These are phyloP conservation scores for Exutisphaerella laricina DNA, from an alignment of 2,329 filamentous ascomycete genomes.

Conservation along the genomic window DNA sequence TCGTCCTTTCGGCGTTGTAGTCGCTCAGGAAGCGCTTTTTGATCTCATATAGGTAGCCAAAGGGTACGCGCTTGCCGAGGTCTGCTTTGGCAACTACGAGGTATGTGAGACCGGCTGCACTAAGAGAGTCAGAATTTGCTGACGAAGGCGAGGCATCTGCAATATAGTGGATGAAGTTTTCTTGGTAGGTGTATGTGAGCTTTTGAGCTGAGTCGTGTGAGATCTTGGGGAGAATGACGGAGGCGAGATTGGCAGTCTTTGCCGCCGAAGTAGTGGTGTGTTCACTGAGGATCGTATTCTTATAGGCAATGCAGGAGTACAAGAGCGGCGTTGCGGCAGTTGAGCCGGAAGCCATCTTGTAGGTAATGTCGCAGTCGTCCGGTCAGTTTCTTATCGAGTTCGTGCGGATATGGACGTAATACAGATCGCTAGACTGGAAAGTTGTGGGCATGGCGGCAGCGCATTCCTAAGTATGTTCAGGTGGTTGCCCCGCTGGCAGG, in stretches of 20 bases:
- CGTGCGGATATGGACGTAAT: no score
- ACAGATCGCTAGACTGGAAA: no score
- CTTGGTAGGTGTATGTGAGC: conserved; percentile 79
- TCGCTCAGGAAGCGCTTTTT: conserved; percentile 77
- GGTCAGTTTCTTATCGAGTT: no score
- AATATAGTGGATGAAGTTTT: conserved; percentile 93
- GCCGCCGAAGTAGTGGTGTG: conserved; percentile 82
- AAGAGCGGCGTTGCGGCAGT: conserved; percentile 33
- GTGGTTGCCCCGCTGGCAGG: no score
- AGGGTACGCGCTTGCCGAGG: conserved; percentile 81
- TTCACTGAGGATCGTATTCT: conserved; percentile 87
- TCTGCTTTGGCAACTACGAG: conserved; percentile 78
- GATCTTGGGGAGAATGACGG: conserved; percentile 93
- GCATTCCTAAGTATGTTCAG: no score
- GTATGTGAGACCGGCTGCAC: conserved; percentile 75
- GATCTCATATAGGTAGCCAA: conserved; percentile 85
- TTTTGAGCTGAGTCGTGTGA: conserved; percentile 73
- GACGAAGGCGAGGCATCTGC: conserved; percentile 55
- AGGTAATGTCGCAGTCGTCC: no score
- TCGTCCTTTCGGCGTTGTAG: conserved; percentile 60
- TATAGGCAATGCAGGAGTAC: conserved; percentile 81
- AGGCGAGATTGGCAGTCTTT: conserved; percentile 79
- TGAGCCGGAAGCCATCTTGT: conserved; percentile 35
- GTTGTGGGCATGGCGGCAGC: no score
- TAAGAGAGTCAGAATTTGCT: conserved; percentile 28